Evolutionary conservation across 2,329 filamentous ascomycete genomes (phyloP), one percentile per base, ranked within the genome.

Genomic region (Xylaria multiplex): DNA sequence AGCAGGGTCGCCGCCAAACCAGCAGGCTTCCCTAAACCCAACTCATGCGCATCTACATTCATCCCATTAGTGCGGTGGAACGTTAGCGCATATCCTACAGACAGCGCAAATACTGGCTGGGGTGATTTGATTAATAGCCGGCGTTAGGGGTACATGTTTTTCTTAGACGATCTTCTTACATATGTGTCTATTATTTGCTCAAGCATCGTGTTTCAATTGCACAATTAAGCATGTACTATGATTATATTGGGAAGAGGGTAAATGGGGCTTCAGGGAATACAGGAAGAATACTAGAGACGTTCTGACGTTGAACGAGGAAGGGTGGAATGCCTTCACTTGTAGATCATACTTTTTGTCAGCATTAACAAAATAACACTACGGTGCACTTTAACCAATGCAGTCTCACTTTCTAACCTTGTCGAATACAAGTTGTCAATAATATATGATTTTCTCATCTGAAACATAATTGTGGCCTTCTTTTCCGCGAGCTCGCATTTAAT

Each of bases 131-230:
- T 52, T 56, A 61, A 54, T 43, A 67, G 65, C 65, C 27, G 62
- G 65, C 65, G 65, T 67, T 62, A n/a, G 56, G 61, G 57, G n/a
- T 22, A 7, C 35, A 43, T 40, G 14, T 43, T 59, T 59, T 27
- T 24, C n/a, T 40, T 35, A 57, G 24, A 35, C 9, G 43, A 59
- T 40, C 27, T 50, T 57, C 22, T 57, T 24, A 57, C 32, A 54
- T 45, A 27, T 48, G 30, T 19, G 43, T 37, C 35, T 54, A 46
- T 46, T 40, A 37, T 42, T 13, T 57, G 16, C 27, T 22, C 14
- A 35, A 50, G 8, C 30, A 53, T 58, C 45, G 8, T 16, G 14
- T 35, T 56, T 55, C 13, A 35, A 48, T 49, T 50, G 30, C n/a
- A n/a, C n/a, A 45, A n/a, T 6, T n/a, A 64, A 27, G 50, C 16